Evolutionary conservation across 305 asterid species (phyloP).

Genomic region (Stenogyne calaminthoides): DNA sequence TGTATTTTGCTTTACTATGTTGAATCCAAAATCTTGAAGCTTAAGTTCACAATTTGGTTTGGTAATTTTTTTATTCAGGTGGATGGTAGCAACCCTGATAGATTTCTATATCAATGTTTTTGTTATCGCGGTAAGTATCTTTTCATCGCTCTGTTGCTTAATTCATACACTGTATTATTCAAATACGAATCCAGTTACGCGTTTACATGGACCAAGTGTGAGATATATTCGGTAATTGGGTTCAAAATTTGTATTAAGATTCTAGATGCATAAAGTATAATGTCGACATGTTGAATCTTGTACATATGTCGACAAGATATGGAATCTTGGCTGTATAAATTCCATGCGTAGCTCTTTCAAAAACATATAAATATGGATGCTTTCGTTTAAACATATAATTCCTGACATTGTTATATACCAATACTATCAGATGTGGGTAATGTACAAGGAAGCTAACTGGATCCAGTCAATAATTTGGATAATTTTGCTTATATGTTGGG

Average conservation of each 20-base stretch:
- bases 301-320: too few species aligned
- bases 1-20: background rate
- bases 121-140: constrained; percentile 62
- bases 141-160: constrained; percentile 10
- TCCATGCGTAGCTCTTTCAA: too few species aligned
- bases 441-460: constrained; percentile 79
- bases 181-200: background rate
- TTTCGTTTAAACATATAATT: constrained; percentile 17
- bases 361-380: background rate
- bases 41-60: background rate
- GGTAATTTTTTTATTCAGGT: constrained; percentile 44
- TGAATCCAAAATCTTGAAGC: background rate
- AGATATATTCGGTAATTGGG: background rate
- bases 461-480: constrained; percentile 59
- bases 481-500: constrained; percentile 65
- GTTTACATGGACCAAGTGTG: background rate
- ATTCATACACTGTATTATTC: background rate
- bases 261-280: background rate
- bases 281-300: background rate
- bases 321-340: too few species aligned
- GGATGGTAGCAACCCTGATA: constrained; percentile 75
- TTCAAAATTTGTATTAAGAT: background rate
- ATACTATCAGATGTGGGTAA: constrained; percentile 66
- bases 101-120: constrained; percentile 69
- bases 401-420: constrained; percentile 22